Conservation (phyloP, 495 filamentous ascomycete genomes). For the Talaromyces wortmannii region DNA sequence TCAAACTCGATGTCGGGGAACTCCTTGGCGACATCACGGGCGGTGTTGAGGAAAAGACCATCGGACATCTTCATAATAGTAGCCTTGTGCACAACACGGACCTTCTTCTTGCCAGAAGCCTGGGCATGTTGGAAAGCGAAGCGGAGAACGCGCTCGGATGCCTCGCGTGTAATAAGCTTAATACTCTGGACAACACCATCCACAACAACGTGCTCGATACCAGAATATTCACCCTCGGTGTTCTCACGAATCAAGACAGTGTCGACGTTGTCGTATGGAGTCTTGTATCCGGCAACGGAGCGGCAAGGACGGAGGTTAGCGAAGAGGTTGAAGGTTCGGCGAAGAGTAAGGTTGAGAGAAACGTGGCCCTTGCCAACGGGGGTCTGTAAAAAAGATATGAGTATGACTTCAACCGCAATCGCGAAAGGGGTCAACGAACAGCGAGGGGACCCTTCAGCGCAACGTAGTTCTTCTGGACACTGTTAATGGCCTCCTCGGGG, state of each 20-base stretch:
- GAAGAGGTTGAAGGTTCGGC: conserved; percentile 98
- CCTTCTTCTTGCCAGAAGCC: conserved; percentile 86
- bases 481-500: conserved; percentile 81
- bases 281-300: conserved; percentile 95
- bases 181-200: conserved; percentile 98
- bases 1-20: conserved; percentile 94
- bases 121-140: conserved; percentile 98
- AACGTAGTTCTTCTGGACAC: conserved; percentile 86
- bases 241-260: conserved; percentile 98
- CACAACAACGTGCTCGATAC: conserved; percentile 97
- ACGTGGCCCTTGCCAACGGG: conserved; percentile 98
- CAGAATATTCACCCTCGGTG: conserved; percentile 99
- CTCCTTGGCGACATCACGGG: conserved; percentile 79
- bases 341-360: conserved; percentile 96
- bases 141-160: conserved; percentile 86
- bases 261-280: conserved; percentile 95
- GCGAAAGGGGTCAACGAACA: conserved; percentile 44
- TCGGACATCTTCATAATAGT: conserved; percentile 99
- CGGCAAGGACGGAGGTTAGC: conserved; percentile 97
- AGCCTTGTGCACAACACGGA: conserved; percentile 96
- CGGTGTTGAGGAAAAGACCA: conserved; percentile 89
- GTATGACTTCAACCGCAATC: background rate
- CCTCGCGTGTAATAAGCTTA: conserved; percentile 94
- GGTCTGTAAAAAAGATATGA: conserved; percentile 49
- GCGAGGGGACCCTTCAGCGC: conserved; percentile 96